These are phyloP conservation scores for Yueomyces sp. DNA, from an alignment of 805 yeast genomes.

Conservation along the genomic window DNA sequence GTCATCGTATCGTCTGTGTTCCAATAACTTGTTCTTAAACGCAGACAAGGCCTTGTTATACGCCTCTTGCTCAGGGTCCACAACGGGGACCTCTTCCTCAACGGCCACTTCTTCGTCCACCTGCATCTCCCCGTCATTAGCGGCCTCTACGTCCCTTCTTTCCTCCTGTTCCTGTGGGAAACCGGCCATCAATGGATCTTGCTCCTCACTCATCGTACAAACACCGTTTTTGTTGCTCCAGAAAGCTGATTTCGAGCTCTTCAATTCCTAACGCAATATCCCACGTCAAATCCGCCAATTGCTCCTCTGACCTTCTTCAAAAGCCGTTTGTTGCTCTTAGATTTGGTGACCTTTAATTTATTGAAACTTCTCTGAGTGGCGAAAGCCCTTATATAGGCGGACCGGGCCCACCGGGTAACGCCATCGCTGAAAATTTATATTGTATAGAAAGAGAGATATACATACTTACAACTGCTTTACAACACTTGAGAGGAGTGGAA, in stretches of 20 bases:
- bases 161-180: slow-evolving; percentile 19
- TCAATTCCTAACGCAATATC: too few species aligned
- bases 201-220: slow-evolving; percentile 40
- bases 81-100: slow-evolving; percentile 22
- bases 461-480: too few species aligned
- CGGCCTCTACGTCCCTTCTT: slow-evolving; percentile 13
- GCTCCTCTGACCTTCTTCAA: too few species aligned
- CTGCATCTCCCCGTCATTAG: slow-evolving; percentile 12
- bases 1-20: slow-evolving; percentile 91
- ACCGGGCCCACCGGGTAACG: too few species aligned
- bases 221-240: not conserved
- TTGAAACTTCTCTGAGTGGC: too few species aligned
- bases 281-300: too few species aligned
- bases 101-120: slow-evolving; percentile 13
- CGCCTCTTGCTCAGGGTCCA: slow-evolving; percentile 41
- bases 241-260: not conserved
- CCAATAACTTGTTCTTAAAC: slow-evolving; percentile 74
- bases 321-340: too few species aligned
- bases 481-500: too few species aligned
- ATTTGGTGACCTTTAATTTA: too few species aligned
- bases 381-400: too few species aligned
- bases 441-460: too few species aligned
- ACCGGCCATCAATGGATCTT: slow-evolving; percentile 68
- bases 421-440: too few species aligned
- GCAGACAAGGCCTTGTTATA: slow-evolving; percentile 65